Evolutionary conservation across 139 green algal genomes (phyloP), one percentile per base, ranked within the genome.

Genomic region (Micromonas pusilla): DNA sequence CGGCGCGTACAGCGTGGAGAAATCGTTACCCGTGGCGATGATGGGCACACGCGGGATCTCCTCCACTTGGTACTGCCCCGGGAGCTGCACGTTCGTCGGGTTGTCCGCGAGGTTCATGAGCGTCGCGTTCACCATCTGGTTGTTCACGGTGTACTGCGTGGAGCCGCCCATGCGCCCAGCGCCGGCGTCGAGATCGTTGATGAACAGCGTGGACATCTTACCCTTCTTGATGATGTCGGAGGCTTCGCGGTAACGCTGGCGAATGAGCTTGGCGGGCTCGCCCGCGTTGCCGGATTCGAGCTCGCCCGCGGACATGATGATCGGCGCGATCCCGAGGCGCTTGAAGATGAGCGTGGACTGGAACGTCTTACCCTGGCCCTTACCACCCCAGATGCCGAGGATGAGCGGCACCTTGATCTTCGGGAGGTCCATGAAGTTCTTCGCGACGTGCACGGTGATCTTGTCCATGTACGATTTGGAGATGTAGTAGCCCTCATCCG

Each of bases 131-230:
- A 98, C 94, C 92, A 97, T 96, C 87, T 85, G 95, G 92, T 98
- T 99, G 95, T 99, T 99, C 25, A 99, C 96, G 33, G 95, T 99
- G 94, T 98, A 98, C 91, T 99, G 95, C 25, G 95, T 99, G 66
- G 88, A 83, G 65, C 89, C 88, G 38, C 95, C 95, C 93, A 99
- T 98, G 82, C 95, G 92, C 53, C 95, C 95, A 9, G 89, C 90
- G 78, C 94, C 94, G 32, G 95, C 95, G 73, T 99, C 95, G 65
- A 99, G 87, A 79, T 99, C 95, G 88, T 99, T 99, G 88, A 99
- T 99, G 91, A 98, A 98, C 38, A 99, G 91, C 3, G 90, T 90
- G 82, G 88, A 96, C 92, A 98, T 97, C 88, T 93, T 96, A 78
- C 95, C 95, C 93, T 99, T 98, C 92, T 97, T 97, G 84, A 98